Evolutionary conservation across 2,329 filamentous ascomycete genomes (phyloP).

Genomic region (Aspergillus sp.): DNA sequence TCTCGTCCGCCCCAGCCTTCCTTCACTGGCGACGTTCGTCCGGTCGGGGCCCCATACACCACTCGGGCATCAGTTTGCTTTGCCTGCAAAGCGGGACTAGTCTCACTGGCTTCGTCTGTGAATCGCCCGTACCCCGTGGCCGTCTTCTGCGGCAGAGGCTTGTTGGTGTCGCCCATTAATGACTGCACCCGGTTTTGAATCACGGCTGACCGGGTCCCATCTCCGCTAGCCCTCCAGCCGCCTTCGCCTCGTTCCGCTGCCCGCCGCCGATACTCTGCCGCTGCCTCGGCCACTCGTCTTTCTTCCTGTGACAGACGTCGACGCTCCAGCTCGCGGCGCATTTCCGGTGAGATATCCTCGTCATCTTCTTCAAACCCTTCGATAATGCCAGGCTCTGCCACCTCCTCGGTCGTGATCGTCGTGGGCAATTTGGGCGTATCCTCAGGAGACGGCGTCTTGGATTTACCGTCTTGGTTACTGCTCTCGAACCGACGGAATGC

Average conservation of each 20-base stretch:
- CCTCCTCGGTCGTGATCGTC: constrained; percentile 72
- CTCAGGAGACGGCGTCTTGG: constrained; percentile 37
- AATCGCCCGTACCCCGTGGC: constrained; percentile 88
- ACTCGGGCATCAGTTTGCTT: constrained; percentile 27
- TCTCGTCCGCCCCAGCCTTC: constrained; percentile 12
- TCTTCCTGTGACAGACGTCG: constrained; percentile 80
- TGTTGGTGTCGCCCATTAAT: constrained; percentile 70
- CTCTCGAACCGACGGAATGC: constrained; percentile 89
- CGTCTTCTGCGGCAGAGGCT: constrained; percentile 58
- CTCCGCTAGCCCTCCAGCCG: constrained; percentile 40
- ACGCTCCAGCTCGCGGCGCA: constrained; percentile 84
- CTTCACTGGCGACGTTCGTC: constrained; percentile 3
- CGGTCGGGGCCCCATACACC: constrained; percentile 7
- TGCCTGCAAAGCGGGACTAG: constrained; percentile 31
- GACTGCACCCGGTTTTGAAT: constrained; percentile 91
- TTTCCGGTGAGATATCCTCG: constrained; percentile 76
- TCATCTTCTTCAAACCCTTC: constrained; percentile 62
- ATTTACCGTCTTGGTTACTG: constrained; percentile 35
- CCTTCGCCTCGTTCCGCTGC: constrained; percentile 59
- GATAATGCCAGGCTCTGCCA: constrained; percentile 64
- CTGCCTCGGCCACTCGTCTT: constrained; percentile 79
- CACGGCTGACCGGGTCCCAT: constrained; percentile 65
- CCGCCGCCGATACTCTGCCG: constrained; percentile 78
- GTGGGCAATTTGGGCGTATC: constrained; percentile 49
- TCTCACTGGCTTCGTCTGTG: constrained; percentile 49